Conservation (phyloP, 805 yeast genomes). For the Phaffomyces antillensis region DNA sequence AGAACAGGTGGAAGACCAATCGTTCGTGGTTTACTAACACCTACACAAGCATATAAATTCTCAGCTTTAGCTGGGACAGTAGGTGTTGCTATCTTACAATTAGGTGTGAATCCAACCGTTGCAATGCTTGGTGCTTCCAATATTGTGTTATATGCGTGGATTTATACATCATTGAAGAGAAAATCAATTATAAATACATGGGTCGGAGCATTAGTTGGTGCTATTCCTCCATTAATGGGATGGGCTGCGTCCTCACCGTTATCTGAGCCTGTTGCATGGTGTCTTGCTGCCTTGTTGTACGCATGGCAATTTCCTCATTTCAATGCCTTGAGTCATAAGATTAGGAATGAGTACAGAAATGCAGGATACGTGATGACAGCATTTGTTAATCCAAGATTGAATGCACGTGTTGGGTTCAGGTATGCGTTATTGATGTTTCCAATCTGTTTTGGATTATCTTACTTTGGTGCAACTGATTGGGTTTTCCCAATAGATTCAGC, state of each 20-base stretch:
- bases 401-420: conserved; percentile 88
- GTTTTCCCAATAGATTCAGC: conserved; percentile 77
- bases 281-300: conserved; percentile 77
- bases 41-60: conserved; percentile 72
- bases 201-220: conserved; percentile 99
- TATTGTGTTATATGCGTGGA: conserved; percentile 79
- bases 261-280: conserved; percentile 90
- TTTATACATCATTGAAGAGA: conserved; percentile 86
- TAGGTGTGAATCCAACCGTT: conserved; percentile 83
- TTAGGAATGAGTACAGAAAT: conserved; percentile 76
- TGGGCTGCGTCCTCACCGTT: conserved; percentile 91
- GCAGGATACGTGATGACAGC: conserved; percentile 99
- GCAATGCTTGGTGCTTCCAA: conserved; percentile 75
- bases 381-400: conserved; percentile 81
- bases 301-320: conserved; percentile 99
- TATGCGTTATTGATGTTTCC: conserved; percentile 94
- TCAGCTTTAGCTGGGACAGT: conserved; percentile 66
- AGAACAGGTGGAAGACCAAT: conserved; percentile 88
- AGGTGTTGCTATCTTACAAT: conserved; percentile 62
- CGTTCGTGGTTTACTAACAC: conserved; percentile 71
- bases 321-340: conserved; percentile 82
- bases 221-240: conserved; percentile 97
- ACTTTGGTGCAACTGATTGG: conserved; percentile 77
- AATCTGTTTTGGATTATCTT: conserved; percentile 73
- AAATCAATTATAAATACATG: conserved; percentile 84